Conservation (phyloP, 768 basidiomycete genomes). For the Dentipellis fragilis region DNA sequence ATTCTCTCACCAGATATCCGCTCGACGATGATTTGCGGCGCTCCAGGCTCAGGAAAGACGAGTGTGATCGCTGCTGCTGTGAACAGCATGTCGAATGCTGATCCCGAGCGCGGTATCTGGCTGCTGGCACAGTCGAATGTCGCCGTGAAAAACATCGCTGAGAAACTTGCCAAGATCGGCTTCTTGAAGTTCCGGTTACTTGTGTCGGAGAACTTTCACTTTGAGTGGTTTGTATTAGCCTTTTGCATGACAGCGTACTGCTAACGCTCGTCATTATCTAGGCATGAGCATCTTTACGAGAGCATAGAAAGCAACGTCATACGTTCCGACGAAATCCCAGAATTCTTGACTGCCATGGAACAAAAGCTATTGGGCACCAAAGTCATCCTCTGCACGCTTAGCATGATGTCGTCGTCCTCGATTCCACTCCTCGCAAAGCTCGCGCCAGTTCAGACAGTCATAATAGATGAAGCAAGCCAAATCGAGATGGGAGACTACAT, state of each 20-base stretch:
- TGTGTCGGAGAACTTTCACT: conserved; percentile 38
- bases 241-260: background rate
- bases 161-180: conserved; percentile 26
- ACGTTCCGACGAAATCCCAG: conserved; percentile 23
- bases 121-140: conserved; percentile 40
- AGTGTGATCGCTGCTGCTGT: conserved; percentile 15
- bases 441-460: conserved; percentile 27
- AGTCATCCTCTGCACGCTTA: conserved; percentile 37
- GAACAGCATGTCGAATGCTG: background rate
- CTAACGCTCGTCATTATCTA: conserved; percentile 11
- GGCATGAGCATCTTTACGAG: conserved; percentile 43
- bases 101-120: conserved; percentile 20
- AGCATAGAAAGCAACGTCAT: conserved; percentile 26
- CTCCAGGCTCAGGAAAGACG: conserved; percentile 16
- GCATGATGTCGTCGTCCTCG: conserved; percentile 29
- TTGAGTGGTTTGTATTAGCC: conserved; percentile 27
- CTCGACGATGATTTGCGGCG: conserved; percentile 18
- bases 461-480: conserved; percentile 40
- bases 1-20: conserved; percentile 19
- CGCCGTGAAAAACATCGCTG: conserved; percentile 44
- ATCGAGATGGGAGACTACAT: conserved; percentile 33
- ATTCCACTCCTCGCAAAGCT: conserved; percentile 14
- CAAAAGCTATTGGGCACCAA: conserved; percentile 20
- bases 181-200: conserved; percentile 29
- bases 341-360: conserved; percentile 9